These are phyloP conservation scores for Schwanniomyces sp. DNA, from an alignment of 805 yeast genomes.

Conservation along the genomic window DNA sequence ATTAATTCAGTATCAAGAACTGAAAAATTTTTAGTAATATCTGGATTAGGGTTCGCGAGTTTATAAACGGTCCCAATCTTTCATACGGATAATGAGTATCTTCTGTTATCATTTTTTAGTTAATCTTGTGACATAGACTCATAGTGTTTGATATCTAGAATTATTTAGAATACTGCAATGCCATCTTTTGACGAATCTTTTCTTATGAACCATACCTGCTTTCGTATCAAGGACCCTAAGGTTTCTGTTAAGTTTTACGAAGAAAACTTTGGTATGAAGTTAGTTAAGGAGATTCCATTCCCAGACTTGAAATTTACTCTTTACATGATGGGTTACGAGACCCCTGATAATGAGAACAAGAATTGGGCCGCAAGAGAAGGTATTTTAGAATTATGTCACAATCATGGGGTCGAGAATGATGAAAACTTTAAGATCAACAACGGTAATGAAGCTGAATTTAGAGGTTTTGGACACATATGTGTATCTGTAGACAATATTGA, in stretches of 20 bases:
- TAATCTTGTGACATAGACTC: background rate
- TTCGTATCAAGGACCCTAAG: conserved; percentile 81
- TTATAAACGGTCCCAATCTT: background rate
- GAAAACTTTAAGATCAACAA: conserved; percentile 58
- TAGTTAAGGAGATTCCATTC: conserved; percentile 51
- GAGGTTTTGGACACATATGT: conserved; percentile 95
- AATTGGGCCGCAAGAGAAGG: conserved; percentile 57
- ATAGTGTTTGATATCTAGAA: background rate
- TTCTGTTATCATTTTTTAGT: no score
- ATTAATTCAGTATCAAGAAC: background rate
- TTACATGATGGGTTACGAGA: conserved; percentile 64
- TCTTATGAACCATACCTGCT: conserved; percentile 65
- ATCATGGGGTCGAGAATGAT: conserved; percentile 69
- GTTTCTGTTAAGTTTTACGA: conserved; percentile 71
- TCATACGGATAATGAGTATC: background rate
- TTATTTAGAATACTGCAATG: conserved; percentile 15
- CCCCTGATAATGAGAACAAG: conserved; percentile 34
- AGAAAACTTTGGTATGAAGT: conserved; percentile 70
- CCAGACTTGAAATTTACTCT: conserved; percentile 61
- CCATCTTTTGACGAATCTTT: conserved; percentile 35
- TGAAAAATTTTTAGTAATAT: background rate
- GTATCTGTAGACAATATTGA: conserved; percentile 80
- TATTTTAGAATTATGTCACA: conserved; percentile 79
- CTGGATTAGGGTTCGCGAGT: background rate
- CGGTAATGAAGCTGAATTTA: conserved; percentile 81